Percentiles rank a stretch among this genome's conserved stretches.
Conservation (phyloP, 2,329 filamentous ascomycete species). For the Didymosphaeria variabile region DNA sequence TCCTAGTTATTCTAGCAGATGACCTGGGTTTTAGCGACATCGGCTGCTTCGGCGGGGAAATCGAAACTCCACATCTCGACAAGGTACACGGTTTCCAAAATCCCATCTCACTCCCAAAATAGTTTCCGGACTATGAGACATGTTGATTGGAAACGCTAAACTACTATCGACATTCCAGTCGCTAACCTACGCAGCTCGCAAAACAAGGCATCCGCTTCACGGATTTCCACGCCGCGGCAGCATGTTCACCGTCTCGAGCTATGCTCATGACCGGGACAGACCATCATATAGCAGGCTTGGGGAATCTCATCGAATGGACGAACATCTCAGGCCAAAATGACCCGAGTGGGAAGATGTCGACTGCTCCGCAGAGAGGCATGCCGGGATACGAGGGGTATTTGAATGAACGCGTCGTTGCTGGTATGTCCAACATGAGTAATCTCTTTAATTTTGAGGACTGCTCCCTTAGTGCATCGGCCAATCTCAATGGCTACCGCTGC, state of each 20-base stretch:
- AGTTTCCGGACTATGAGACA: no score
- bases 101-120: neutral
- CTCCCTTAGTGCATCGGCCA: no score
- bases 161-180: neutral
- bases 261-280: conserved; percentile 74
- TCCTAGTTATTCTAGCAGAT: conserved; percentile 67
- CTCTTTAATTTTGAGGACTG: neutral
- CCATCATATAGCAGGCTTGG: conserved; percentile 67
- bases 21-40: conserved; percentile 70
- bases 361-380: conserved; percentile 64
- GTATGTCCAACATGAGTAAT: conserved; percentile 8
- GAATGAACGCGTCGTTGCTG: conserved; percentile 63
- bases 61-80: conserved; percentile 68
- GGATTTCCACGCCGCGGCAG: conserved; percentile 71
- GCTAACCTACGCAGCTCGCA: conserved; percentile 32
- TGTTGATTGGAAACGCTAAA: neutral
- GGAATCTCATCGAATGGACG: conserved; percentile 62
- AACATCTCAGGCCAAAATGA: conserved; percentile 64
- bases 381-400: conserved; percentile 72
- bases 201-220: conserved; percentile 65
- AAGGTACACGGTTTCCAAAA: conserved; percentile 43
- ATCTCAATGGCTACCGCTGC: no score
- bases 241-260: conserved; percentile 70
- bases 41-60: conserved; percentile 68
- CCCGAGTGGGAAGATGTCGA: conserved; percentile 61